These are phyloP conservation scores for Aspergillus vadensis DNA, from an alignment of 2,329 filamentous ascomycete species.

Conservation along the genomic window DNA sequence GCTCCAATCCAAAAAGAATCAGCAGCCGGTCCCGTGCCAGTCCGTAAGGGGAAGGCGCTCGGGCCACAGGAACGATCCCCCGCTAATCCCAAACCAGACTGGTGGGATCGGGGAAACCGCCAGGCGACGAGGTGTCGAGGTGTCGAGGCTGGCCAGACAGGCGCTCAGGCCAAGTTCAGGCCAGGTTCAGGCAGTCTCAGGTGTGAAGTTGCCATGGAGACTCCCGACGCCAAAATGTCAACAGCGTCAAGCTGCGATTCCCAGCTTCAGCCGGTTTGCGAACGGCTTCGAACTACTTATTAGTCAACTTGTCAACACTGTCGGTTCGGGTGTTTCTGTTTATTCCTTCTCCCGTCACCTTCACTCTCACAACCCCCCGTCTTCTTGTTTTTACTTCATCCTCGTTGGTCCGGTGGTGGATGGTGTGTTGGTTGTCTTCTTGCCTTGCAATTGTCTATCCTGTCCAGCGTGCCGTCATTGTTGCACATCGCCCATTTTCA, in stretches of 20 bases:
- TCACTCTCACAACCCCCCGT: conserved; percentile 17
- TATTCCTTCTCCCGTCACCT: conserved; percentile 8
- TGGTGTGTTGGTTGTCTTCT: conserved; percentile 13
- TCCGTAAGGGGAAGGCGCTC: conserved; percentile 12
- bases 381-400: conserved; percentile 16
- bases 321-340: neutral
- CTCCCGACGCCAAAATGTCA: conserved; percentile 34
- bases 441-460: conserved; percentile 7
- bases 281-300: conserved; percentile 2
- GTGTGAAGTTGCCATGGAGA: conserved; percentile 34
- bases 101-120: conserved; percentile 18
- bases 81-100: conserved; percentile 16
- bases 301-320: neutral
- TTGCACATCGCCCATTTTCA: neutral
- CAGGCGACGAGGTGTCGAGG: conserved; percentile 16
- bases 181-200: neutral
- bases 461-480: conserved; percentile 11
- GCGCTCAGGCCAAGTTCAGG: neutral
- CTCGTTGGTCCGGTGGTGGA: conserved; percentile 19
- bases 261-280: neutral
- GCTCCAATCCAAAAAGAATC: conserved; percentile 9
- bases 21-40: conserved; percentile 1
- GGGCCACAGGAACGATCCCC: conserved; percentile 13
- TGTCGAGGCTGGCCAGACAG: too few species aligned
- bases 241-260: conserved; percentile 22